A percentile compares a stretch with the other conserved stretches of the same genome.
Conservation (phyloP, 2,329 filamentous ascomycete species). For the Xylaria sp. region DNA sequence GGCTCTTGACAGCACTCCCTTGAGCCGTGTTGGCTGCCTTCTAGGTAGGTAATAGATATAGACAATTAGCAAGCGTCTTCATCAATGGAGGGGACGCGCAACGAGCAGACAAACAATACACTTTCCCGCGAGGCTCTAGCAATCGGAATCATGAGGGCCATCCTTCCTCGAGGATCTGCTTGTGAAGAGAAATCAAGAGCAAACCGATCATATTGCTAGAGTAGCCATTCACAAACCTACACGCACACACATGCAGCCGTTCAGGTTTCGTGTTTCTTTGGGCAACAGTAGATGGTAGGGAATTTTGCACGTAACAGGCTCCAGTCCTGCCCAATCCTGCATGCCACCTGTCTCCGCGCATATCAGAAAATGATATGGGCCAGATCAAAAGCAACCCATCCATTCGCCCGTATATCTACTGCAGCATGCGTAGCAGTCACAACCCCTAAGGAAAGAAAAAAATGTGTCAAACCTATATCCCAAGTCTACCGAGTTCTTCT, state of each 20-base stretch:
- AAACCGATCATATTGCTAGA: conserved; percentile 7
- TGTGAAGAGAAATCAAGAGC: conserved; percentile 1
- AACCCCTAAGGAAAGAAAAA: not conserved
- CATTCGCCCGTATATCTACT: conserved; percentile 15
- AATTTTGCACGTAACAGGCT: conserved; percentile 31
- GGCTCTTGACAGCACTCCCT: not conserved
- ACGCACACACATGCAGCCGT: conserved; percentile 33
- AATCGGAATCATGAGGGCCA: conserved; percentile 4
- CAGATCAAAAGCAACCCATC: conserved; percentile 13
- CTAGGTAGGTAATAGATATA: not conserved
- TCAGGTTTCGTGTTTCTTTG: conserved; percentile 24
- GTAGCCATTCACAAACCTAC: conserved; percentile 37
- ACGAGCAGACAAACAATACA: not conserved
- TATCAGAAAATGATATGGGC: conserved; percentile 22
- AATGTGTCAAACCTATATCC: not conserved
- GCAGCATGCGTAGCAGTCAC: conserved; percentile 15
- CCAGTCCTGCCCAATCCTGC: conserved; percentile 36
- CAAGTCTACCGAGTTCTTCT: conserved; percentile 5
- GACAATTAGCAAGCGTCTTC: not conserved
- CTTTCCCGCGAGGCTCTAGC: conserved; percentile 1
- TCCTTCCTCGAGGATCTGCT: conserved; percentile 6
- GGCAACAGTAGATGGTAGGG: conserved; percentile 20
- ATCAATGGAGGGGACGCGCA: conserved; percentile 3
- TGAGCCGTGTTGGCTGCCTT: not conserved
- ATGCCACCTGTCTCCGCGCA: conserved; percentile 33